A percentile compares a stretch with the other conserved stretches of the same genome.
Conservation (phyloP, 805 yeast genomes). For the Cyberlindnera subsufficiens region DNA sequence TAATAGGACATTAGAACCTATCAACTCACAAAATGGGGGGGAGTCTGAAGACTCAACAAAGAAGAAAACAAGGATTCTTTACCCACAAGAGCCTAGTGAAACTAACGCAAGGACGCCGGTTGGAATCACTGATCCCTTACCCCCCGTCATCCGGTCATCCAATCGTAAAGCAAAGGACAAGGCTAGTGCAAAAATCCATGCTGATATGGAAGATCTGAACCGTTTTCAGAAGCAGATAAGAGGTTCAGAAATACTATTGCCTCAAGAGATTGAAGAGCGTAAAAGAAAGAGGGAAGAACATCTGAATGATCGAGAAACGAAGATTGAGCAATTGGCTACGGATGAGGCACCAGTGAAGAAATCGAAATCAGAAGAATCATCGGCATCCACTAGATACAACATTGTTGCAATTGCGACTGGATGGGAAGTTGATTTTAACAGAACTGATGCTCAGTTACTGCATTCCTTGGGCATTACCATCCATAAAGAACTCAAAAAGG, state of each 20-base stretch:
- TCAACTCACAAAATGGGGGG: no score
- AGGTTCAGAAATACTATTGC: conserved; percentile 29
- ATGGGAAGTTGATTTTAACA: conserved; percentile 43
- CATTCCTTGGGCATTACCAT: conserved; percentile 53
- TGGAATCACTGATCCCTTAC: conserved; percentile 1
- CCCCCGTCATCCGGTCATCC: background rate
- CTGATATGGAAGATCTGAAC: conserved; percentile 63
- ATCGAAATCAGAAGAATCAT: conserved; percentile 12
- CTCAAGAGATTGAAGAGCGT: conserved; percentile 32
- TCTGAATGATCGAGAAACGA: conserved; percentile 16
- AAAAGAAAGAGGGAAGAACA: conserved; percentile 26
- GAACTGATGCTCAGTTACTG: conserved; percentile 38
- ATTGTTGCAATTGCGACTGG: conserved; percentile 59
- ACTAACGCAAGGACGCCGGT: conserved; percentile 9
- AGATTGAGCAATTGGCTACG: conserved; percentile 1
- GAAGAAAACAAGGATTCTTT: background rate
- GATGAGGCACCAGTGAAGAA: conserved; percentile 4
- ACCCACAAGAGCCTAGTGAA: conserved; percentile 5
- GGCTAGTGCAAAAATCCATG: conserved; percentile 62
- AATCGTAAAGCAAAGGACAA: conserved; percentile 57
- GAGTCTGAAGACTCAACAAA: background rate
- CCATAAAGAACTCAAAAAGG: conserved; percentile 24
- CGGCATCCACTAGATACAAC: conserved; percentile 18
- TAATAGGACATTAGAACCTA: no score
- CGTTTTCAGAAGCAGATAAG: conserved; percentile 51